Evolutionary conservation across 2,329 filamentous ascomycete genomes (phyloP).

Genomic region (Cladophialophora psammophila): DNA sequence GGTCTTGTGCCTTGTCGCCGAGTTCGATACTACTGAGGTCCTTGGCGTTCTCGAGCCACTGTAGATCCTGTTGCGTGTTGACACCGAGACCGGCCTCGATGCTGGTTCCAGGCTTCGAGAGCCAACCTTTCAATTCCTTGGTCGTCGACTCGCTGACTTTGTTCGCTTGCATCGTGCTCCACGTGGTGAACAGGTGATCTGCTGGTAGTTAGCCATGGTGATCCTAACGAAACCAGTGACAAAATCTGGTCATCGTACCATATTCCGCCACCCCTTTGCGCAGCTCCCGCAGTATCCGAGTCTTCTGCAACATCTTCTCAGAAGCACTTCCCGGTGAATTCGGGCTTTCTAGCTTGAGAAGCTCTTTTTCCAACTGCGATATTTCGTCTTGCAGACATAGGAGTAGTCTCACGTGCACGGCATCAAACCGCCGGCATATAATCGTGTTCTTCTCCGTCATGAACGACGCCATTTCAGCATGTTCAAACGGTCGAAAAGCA

Average conservation of each 20-base stretch:
- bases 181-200: constrained; percentile 41
- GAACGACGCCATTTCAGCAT: constrained; percentile 37
- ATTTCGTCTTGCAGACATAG: constrained; percentile 48
- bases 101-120: constrained; percentile 28
- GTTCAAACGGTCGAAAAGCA: constrained; percentile 26
- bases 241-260: constrained; percentile 30
- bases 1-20: constrained; percentile 24
- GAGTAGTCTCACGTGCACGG: constrained; percentile 44
- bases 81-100: constrained; percentile 29
- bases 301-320: constrained; percentile 34
- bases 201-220: constrained; percentile 15
- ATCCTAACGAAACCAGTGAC: background rate
- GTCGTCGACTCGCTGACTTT: constrained; percentile 33
- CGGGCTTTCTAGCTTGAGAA: constrained; percentile 42
- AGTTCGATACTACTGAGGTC: constrained; percentile 38
- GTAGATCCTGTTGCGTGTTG: constrained; percentile 34
- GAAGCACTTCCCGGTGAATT: constrained; percentile 20
- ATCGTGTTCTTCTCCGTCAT: constrained; percentile 39
- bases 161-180: constrained; percentile 40
- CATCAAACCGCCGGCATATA: constrained; percentile 47
- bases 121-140: constrained; percentile 35
- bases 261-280: constrained; percentile 40
- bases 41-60: constrained; percentile 37
- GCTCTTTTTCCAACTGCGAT: constrained; percentile 43
- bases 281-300: constrained; percentile 37